Evolutionary conservation across 306 rosid genomes (phyloP).

Genomic region (Casuarina equisetifolia): DNA sequence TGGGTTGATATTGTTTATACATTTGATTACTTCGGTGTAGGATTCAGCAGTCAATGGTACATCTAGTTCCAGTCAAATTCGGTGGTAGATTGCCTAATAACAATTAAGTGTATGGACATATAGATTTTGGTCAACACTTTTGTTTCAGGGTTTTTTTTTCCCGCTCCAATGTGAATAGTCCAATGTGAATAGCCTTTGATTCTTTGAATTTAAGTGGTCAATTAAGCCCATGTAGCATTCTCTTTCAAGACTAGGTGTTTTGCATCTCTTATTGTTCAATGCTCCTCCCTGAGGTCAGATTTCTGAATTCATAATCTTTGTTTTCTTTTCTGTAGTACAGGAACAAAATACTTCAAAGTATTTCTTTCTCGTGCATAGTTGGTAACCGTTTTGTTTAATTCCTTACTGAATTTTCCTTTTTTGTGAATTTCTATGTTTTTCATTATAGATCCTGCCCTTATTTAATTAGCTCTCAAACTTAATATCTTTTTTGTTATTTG

Average conservation of each 20-base stretch:
- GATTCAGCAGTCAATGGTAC: not conserved
- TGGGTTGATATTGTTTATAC: not conserved
- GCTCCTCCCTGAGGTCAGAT: not conserved
- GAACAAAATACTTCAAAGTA: not conserved
- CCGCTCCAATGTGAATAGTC: not conserved
- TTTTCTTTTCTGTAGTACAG: not conserved
- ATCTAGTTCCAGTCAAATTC: not conserved
- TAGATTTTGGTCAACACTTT: not conserved
- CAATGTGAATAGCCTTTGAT: not conserved
- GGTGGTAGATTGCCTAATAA: not conserved
- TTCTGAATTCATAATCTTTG: not conserved
- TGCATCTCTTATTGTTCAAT: not conserved
- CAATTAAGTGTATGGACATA: not conserved
- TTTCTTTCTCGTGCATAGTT: not conserved
- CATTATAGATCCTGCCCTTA: not conserved
- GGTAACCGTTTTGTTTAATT: not conserved
- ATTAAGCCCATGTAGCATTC: not conserved
- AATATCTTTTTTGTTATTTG: conserved; percentile 26
- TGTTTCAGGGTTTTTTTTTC: not conserved
- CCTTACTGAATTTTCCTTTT: not conserved
- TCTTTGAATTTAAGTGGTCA: not conserved
- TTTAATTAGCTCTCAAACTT: not conserved
- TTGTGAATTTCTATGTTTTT: not conserved
- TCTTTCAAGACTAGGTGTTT: not conserved
- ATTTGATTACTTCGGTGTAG: not conserved